Evolutionary conservation across 2,329 filamentous ascomycete species (phyloP).

Genomic region (Colletotrichum filicis): DNA sequence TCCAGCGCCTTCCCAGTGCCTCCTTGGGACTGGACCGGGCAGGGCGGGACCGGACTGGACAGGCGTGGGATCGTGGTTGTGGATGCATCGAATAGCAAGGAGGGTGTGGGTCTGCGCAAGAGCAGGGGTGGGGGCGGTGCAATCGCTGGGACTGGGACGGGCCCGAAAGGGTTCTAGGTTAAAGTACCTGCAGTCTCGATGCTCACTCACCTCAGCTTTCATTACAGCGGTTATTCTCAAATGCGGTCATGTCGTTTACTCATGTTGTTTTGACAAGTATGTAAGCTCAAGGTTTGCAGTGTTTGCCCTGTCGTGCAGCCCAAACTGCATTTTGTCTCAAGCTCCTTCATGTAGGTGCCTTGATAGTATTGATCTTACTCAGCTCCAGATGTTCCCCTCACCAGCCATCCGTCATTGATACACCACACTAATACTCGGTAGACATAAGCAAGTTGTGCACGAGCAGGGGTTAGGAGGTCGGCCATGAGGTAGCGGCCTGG

Average conservation of each 20-base stretch:
- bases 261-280: neutral
- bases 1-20: neutral
- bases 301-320: neutral
- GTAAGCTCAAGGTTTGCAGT: neutral
- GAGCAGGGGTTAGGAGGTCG: neutral
- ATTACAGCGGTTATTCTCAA: neutral
- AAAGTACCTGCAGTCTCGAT: neutral
- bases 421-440: neutral
- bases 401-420: neutral
- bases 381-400: neutral
- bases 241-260: neutral
- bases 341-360: neutral
- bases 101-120: neutral
- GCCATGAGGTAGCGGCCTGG: neutral
- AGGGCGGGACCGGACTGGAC: neutral
- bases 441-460: neutral
- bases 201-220: neutral
- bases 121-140: slow-evolving; percentile 26
- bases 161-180: slow-evolving; percentile 1
- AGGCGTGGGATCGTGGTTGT: neutral
- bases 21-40: neutral
- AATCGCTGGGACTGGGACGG: slow-evolving; percentile 9
- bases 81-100: neutral
- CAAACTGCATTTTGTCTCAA: neutral
- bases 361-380: neutral